Base-by-base conservation (phyloP, 192 early-diverging fungal genomes). In the Coemansia javaensis region DNA sequence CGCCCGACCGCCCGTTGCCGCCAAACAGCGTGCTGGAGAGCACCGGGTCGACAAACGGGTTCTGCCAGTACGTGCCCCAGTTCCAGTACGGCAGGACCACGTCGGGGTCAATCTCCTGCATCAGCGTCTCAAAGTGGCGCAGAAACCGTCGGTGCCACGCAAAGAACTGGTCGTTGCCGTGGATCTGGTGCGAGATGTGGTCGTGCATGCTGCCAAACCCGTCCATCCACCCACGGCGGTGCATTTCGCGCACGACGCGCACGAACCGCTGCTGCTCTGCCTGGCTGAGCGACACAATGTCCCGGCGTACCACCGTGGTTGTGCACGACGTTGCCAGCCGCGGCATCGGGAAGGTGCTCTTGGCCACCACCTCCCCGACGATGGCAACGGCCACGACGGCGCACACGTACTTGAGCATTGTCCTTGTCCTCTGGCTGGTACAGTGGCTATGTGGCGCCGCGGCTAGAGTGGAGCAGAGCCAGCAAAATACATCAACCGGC, bases 21-120 rank as follows among this genome's bases (percentile, higher is more conserved):
- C 76, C 78, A 54, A 67, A 66, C 13, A 51, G 50, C 17, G 39
- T 33, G 12, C 45, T 22, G 15, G 63, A 56, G 13, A 79, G 41
- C 3, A 72, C 57, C 4, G 63, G 67, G 21, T 66, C 64, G 1
- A 36, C 43, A 11, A 53, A 42, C 36, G 80, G 79, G 57, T 76
- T 60, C 60, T 70, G 55, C 69, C 67, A 71, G 57, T 65, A 62
- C 34, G 53, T 63, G 23, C 58, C 63, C 84, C 84, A 86, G 69
- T 81, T 80, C 81, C 81, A 83, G 75, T 81, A 85, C 3, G 81
- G 84, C 25, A 85, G 42, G 13, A 77, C 57, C 2, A 73, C 65
- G 14, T 47, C 53, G 14, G 74, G 70, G 36, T 79, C 73, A 11
- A 76, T 75, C 20, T 63, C 51, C 50, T 75, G 73, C 77, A 79